Evolutionary conservation across 2,329 filamentous ascomycete species (phyloP).

Genomic region (Phoma herbarum): DNA sequence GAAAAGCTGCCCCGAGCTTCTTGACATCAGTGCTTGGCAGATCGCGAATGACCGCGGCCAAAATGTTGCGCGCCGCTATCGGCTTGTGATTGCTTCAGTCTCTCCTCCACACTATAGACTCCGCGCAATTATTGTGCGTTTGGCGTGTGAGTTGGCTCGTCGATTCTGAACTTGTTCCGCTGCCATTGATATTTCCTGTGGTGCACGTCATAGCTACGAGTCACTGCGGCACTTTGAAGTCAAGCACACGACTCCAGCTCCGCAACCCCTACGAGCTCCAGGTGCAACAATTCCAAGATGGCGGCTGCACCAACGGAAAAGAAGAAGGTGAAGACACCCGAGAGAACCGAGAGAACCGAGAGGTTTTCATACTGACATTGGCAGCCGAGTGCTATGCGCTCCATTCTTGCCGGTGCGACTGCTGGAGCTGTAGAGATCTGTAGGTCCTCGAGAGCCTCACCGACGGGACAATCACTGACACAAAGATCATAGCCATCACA

Average conservation of each 20-base stretch:
- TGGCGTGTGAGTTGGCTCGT: neutral
- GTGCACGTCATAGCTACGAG: slow-evolving; percentile 24
- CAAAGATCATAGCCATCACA: slow-evolving; percentile 75
- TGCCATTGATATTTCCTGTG: neutral
- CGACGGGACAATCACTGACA: too few relatives aligned
- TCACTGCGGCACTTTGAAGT: slow-evolving; percentile 15
- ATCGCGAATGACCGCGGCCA: slow-evolving; percentile 17
- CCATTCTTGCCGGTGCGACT: slow-evolving; percentile 89
- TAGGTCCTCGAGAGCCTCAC: too few relatives aligned
- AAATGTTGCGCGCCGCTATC: slow-evolving; percentile 25
- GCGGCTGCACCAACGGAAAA: slow-evolving; percentile 44
- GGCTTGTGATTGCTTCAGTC: slow-evolving; percentile 10
- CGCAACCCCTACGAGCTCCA: neutral
- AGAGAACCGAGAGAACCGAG: neutral
- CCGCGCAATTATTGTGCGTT: neutral
- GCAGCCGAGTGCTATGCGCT: slow-evolving; percentile 82
- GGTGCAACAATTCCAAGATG: slow-evolving; percentile 26
- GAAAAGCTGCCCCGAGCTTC: slow-evolving; percentile 25
- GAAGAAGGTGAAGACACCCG: slow-evolving; percentile 40
- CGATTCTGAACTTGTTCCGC: neutral
- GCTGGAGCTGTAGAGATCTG: slow-evolving; percentile 95
- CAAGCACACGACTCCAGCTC: slow-evolving; percentile 12
- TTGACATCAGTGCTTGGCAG: slow-evolving; percentile 30
- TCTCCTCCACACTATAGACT: neutral
- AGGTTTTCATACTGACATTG: slow-evolving; percentile 1